Evolutionary conservation across 1,284 basidiomycete species (phyloP).

Genomic region (Cryptococcus sp.): DNA sequence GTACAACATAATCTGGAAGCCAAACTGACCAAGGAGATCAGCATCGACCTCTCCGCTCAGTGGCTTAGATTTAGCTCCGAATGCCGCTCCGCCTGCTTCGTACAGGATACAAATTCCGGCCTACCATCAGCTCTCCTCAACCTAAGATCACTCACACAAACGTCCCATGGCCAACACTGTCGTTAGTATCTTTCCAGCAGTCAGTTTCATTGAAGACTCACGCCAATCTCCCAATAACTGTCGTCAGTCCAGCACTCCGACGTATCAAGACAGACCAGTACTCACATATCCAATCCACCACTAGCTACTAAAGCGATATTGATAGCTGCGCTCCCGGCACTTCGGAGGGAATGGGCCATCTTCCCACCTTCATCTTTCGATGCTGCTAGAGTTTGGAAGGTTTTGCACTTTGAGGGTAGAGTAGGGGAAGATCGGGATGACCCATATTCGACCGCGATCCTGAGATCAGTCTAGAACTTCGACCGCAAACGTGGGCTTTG

Average conservation of each 20-base stretch:
- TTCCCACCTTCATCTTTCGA: conserved; percentile 65
- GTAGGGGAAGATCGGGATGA: conserved; percentile 64
- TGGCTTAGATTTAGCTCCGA: conserved; percentile 60
- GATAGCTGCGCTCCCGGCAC: conserved; percentile 77
- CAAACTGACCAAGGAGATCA: conserved; percentile 55
- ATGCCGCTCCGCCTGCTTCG: conserved; percentile 78
- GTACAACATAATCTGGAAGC: too few relatives aligned
- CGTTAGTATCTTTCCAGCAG: not conserved
- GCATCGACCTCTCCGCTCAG: conserved; percentile 56
- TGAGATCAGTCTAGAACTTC: conserved; percentile 11
- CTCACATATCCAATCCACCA: conserved; percentile 73
- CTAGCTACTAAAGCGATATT: conserved; percentile 80
- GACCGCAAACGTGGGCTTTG: too few relatives aligned
- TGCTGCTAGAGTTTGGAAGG: conserved; percentile 73
- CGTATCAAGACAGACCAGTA: not conserved
- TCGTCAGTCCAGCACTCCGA: conserved; percentile 3
- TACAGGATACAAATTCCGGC: conserved; percentile 88
- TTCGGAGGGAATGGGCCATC: conserved; percentile 83
- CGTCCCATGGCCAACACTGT: conserved; percentile 75
- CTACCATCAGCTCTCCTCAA: conserved; percentile 22
- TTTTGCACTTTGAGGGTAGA: conserved; percentile 65
- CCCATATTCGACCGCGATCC: conserved; percentile 86
- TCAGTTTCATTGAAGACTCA: conserved; percentile 15
- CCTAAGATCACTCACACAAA: conserved; percentile 57
- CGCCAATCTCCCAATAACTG: conserved; percentile 75